phyloP scores from a whole-genome alignment of 1,284 basidiomycete genomes.

The Schizophyllum commune region DNA sequence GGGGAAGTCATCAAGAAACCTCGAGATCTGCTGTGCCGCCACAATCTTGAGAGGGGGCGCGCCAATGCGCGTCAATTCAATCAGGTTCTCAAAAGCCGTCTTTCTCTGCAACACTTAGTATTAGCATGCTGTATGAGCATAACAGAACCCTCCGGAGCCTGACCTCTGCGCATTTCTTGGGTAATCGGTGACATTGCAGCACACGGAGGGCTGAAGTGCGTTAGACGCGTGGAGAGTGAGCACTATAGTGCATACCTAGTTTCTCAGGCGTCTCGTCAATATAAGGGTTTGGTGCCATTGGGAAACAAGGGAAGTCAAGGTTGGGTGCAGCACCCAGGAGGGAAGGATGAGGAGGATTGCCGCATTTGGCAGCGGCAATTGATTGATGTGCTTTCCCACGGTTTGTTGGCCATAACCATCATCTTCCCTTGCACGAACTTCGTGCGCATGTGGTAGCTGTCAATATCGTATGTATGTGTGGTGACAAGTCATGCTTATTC shows the following conservation, averaged over 20 bases:
- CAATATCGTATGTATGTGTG: too few relatives aligned
- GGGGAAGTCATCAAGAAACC: slow-evolving; percentile 56
- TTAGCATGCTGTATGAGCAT: neutral
- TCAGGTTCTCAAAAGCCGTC: slow-evolving; percentile 26
- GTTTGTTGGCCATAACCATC: neutral
- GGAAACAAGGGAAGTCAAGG: neutral
- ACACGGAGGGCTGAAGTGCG: neutral
- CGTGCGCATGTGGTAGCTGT: neutral
- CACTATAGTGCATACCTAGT: neutral
- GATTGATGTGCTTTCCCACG: neutral
- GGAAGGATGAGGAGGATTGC: neutral
- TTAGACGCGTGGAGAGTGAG: neutral
- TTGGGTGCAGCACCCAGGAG: neutral
- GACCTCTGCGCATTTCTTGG: neutral
- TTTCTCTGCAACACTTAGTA: slow-evolving; percentile 20
- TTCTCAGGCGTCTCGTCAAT: neutral
- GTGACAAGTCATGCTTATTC: too few relatives aligned
- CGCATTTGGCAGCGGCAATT: neutral
- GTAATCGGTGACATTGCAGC: neutral
- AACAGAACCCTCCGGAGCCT: neutral
- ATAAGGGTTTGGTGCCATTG: neutral
- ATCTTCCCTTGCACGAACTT: neutral
- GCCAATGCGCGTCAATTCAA: slow-evolving; percentile 26
- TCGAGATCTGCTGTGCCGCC: slow-evolving; percentile 48
- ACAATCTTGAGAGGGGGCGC: slow-evolving; percentile 39